phyloP scores from a whole-genome alignment of 2,329 filamentous ascomycete genomes.

The Cryphonectria parasitica region DNA sequence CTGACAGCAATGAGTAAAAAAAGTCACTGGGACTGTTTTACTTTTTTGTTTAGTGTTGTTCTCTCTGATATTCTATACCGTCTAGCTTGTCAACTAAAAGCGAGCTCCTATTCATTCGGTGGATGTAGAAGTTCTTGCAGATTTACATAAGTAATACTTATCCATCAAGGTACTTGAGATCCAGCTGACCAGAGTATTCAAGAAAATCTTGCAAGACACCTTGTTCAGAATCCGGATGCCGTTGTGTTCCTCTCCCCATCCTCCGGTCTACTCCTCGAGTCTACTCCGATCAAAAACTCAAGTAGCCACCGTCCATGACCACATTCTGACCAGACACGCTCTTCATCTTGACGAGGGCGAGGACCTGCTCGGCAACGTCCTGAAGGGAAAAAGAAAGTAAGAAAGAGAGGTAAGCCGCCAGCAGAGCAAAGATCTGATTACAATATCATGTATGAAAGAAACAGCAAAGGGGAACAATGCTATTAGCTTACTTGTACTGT shows the following conservation, averaged over 20 bases:
- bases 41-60: too few species aligned
- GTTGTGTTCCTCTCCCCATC: neutral
- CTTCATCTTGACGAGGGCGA: constrained; percentile 51
- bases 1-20: neutral
- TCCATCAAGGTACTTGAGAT: too few species aligned
- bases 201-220: too few species aligned
- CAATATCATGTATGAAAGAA: neutral
- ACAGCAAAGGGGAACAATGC: neutral
- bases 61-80: too few species aligned
- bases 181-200: too few species aligned
- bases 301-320: constrained; percentile 50
- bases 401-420: neutral
- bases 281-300: neutral
- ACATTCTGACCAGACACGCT: constrained; percentile 58
- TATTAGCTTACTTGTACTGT: constrained; percentile 50
- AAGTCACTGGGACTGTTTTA: neutral
- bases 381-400: constrained; percentile 30
- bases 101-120: too few species aligned
- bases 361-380: constrained; percentile 59
- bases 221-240: too few species aligned
- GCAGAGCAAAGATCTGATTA: neutral
- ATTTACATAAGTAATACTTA: too few species aligned
- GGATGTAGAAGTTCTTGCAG: too few species aligned
- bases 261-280: too few species aligned
- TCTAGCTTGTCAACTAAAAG: too few species aligned